Conservation (phyloP, 2,329 filamentous ascomycete species). For the Pseudohalonectria lignicola region DNA sequence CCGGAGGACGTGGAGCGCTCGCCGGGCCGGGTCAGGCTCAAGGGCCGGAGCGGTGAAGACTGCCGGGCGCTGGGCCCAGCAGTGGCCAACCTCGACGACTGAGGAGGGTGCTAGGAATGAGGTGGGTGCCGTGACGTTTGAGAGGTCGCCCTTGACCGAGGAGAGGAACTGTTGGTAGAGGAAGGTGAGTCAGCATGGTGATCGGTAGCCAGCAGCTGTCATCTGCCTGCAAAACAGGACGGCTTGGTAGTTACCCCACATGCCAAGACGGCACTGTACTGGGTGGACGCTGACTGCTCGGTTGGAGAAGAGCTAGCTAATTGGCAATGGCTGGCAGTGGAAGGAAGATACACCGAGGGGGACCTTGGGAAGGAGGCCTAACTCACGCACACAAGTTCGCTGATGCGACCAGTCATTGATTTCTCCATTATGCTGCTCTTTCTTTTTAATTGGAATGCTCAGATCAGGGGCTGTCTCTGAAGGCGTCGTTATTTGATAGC, state of each 20-base stretch:
- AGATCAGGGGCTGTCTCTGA: too few species aligned
- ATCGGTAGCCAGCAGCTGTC: neutral
- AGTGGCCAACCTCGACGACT: conserved; percentile 38
- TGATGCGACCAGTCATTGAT: conserved; percentile 16
- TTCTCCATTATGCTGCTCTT: conserved; percentile 10
- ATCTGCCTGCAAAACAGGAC: neutral
- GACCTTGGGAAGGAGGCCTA: too few species aligned
- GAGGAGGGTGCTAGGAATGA: conserved; percentile 36
- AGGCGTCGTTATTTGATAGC: too few species aligned
- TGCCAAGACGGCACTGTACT: neutral
- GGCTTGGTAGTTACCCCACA: neutral
- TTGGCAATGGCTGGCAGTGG: neutral
- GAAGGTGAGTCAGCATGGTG: neutral
- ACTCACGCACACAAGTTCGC: conserved; percentile 19
- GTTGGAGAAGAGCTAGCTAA: neutral
- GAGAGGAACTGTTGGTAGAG: conserved; percentile 16
- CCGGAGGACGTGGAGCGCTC: conserved; percentile 33
- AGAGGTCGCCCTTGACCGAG: conserved; percentile 35
- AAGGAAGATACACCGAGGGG: too few species aligned
- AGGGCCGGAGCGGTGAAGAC: conserved; percentile 35
- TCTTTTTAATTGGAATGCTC: neutral
- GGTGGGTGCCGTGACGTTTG: conserved; percentile 39
- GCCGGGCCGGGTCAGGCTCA: conserved; percentile 28
- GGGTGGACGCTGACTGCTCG: neutral
- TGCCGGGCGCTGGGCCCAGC: conserved; percentile 35